phyloP scores from a whole-genome alignment of 2,329 filamentous ascomycete genomes.

The Bipolaris bicolor region DNA sequence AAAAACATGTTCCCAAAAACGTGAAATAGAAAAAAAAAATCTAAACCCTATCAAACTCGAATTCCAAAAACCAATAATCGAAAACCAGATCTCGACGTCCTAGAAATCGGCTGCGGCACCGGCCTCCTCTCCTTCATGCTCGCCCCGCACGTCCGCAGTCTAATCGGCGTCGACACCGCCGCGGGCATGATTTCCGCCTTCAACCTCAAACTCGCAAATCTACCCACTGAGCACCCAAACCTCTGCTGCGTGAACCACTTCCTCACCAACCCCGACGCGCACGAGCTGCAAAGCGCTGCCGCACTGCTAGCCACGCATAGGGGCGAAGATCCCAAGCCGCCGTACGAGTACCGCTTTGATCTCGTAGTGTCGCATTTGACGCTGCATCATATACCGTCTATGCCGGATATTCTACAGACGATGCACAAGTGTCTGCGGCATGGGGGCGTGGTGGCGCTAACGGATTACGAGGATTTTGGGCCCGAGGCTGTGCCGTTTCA shows the following conservation, averaged over 20 bases:
- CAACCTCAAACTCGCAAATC: conserved; percentile 51
- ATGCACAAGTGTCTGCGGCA: conserved; percentile 56
- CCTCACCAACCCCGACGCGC: conserved; percentile 59
- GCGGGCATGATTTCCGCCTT: conserved; percentile 63
- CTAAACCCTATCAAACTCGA: too few species aligned
- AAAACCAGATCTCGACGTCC: conserved; percentile 51
- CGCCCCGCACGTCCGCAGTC: conserved; percentile 55
- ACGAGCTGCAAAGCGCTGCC: conserved; percentile 35
- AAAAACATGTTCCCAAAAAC: too few species aligned
- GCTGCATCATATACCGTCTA: conserved; percentile 61
- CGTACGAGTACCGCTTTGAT: conserved; percentile 53
- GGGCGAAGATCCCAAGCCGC: conserved; percentile 28
- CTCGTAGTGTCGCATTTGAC: conserved; percentile 61
- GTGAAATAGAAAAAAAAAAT: not conserved
- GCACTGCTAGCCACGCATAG: conserved; percentile 46
- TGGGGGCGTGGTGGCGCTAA: conserved; percentile 59
- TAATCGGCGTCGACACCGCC: conserved; percentile 62
- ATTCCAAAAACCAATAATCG: too few species aligned
- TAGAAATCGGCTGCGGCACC: conserved; percentile 65
- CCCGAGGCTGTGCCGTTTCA: conserved; percentile 60
- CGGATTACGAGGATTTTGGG: conserved; percentile 65
- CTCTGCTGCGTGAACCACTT: conserved; percentile 56
- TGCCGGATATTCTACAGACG: conserved; percentile 53
- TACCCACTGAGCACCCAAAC: conserved; percentile 41
- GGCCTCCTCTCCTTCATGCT: conserved; percentile 60